Conservation (phyloP, 164 flowering plant species). For the Umbellularia californica region DNA sequence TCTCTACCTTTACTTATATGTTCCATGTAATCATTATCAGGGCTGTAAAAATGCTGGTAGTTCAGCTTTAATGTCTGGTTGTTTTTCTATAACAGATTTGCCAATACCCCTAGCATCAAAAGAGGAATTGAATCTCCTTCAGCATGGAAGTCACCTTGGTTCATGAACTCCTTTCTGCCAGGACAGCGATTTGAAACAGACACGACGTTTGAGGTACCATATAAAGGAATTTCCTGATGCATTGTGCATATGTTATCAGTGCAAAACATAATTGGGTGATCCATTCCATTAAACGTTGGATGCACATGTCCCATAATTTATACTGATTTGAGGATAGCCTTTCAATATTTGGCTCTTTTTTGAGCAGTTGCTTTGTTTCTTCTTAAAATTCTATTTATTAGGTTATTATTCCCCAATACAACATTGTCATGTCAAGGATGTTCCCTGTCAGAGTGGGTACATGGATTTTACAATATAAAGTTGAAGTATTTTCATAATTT, state of each 20-base stretch:
- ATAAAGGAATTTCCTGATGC: too few species aligned
- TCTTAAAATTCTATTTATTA: too few species aligned
- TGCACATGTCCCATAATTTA: too few species aligned
- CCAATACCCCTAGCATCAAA: slow-evolving; percentile 61
- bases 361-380: background rate
- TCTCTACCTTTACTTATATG: background rate
- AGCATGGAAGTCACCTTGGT: slow-evolving; percentile 98
- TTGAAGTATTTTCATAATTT: too few species aligned
- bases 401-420: too few species aligned
- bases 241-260: too few species aligned
- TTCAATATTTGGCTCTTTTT: background rate
- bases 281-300: background rate
- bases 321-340: too few species aligned
- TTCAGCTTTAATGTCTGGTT: background rate
- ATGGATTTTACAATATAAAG: too few species aligned
- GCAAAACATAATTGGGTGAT: background rate
- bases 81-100: slow-evolving; percentile 42
- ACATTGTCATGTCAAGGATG: too few species aligned
- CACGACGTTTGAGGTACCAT: slow-evolving; percentile 65
- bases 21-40: background rate
- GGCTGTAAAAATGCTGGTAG: background rate
- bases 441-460: too few species aligned
- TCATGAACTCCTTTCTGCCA: slow-evolving; percentile 53
- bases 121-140: slow-evolving; percentile 90
- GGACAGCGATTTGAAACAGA: slow-evolving; percentile 78